A percentile compares a stretch with the other conserved stretches of the same genome.
Conservation (phyloP, 2,329 filamentous ascomycete species). For the Gnomoniopsis smithogilvyi region DNA sequence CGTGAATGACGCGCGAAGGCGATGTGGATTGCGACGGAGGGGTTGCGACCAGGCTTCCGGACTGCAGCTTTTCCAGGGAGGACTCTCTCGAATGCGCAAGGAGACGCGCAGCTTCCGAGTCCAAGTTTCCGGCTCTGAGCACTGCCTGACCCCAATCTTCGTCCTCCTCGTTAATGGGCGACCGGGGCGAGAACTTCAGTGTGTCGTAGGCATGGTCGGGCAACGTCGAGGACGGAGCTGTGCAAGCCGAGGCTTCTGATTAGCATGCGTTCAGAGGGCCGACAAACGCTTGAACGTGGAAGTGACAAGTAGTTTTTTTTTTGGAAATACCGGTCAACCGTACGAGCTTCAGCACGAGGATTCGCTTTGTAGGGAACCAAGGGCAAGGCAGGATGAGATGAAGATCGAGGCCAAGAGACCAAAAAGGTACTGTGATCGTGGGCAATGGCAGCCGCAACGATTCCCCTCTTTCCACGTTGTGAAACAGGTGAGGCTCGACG, state of each 20-base stretch:
- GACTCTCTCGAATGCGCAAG: constrained; percentile 55
- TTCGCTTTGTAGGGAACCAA: background rate
- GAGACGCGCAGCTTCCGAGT: constrained; percentile 35
- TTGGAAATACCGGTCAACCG: background rate
- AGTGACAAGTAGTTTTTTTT: background rate
- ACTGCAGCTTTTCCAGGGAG: constrained; percentile 52
- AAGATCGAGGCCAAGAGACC: background rate
- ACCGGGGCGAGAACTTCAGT: constrained; percentile 48
- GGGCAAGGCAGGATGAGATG: background rate
- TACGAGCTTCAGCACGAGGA: background rate
- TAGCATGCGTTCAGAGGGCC: constrained; percentile 4
- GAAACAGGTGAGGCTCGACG: constrained; percentile 19
- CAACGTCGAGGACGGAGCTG: constrained; percentile 59
- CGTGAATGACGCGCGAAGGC: constrained; percentile 37
- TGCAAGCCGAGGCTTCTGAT: constrained; percentile 19
- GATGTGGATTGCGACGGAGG: constrained; percentile 26
- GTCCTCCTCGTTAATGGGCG: constrained; percentile 51
- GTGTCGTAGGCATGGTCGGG: constrained; percentile 52
- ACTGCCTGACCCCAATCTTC: constrained; percentile 52
- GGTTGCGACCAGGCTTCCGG: constrained; percentile 29
- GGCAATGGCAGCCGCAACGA: background rate
- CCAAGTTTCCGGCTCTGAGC: constrained; percentile 39
- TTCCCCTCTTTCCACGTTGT: constrained; percentile 18
- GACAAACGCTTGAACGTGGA: background rate
- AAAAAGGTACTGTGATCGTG: background rate